Evolutionary conservation across 2,329 filamentous ascomycete genomes (phyloP).

Genomic region (Cladosporium oxysporum): DNA sequence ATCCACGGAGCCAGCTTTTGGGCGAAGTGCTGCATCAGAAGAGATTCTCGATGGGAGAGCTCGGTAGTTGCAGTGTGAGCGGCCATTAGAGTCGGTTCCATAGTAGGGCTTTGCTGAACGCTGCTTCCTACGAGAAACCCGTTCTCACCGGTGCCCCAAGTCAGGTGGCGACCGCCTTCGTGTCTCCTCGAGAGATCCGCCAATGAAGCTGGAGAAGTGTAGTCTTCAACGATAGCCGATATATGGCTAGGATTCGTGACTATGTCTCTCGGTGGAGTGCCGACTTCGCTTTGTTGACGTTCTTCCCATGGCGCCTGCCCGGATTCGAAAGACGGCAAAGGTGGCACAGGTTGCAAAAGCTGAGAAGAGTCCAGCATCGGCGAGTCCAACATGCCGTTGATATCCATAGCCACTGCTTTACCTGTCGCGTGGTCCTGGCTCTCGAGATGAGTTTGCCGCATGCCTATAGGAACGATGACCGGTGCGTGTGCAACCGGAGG

Average conservation of each 20-base stretch:
- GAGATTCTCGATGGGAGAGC: constrained; percentile 26
- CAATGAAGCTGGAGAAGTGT: constrained; percentile 25
- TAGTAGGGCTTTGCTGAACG: neutral
- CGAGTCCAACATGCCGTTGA: no score
- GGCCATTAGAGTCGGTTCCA: constrained; percentile 6
- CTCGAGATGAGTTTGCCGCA: neutral
- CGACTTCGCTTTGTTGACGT: constrained; percentile 8
- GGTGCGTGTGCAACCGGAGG: neutral
- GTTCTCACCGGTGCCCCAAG: constrained; percentile 13
- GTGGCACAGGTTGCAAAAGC: neutral
- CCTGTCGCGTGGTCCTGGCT: no score
- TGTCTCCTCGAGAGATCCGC: constrained; percentile 26
- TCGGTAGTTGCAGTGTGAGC: constrained; percentile 16
- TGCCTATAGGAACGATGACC: neutral
- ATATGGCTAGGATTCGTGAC: neutral
- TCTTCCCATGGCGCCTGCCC: neutral
- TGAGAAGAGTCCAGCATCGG: neutral
- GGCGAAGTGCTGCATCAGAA: constrained; percentile 34
- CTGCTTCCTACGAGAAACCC: constrained; percentile 20
- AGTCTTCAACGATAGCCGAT: constrained; percentile 10
- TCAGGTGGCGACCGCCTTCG: constrained; percentile 19
- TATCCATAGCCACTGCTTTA: neutral
- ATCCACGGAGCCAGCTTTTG: constrained; percentile 40
- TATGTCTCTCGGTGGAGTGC: neutral
- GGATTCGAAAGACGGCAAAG: neutral